Evolutionary conservation across 495 filamentous ascomycete genomes (phyloP).

Genomic region (Talaromyces thailandensis): DNA sequence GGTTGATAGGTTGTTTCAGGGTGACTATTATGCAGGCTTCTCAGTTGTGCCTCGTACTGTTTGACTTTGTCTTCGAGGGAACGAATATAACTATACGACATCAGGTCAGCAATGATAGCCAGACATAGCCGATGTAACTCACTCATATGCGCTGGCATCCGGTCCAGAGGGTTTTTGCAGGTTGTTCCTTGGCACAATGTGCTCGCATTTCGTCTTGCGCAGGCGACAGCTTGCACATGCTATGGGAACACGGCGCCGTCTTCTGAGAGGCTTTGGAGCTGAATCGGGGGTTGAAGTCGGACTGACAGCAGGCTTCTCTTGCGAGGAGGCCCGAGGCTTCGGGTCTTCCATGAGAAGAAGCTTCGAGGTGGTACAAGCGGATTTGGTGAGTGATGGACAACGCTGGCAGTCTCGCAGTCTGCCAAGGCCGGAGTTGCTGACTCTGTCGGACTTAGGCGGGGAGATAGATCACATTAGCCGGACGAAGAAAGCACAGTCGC

Average conservation of each 20-base stretch:
- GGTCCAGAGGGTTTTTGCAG: not conserved
- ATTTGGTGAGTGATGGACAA: not conserved
- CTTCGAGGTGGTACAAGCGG: not conserved
- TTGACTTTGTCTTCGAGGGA: constrained; percentile 6
- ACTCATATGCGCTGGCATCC: not conserved
- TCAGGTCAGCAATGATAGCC: not conserved
- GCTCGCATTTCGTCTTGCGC: constrained; percentile 8
- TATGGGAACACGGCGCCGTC: constrained; percentile 6
- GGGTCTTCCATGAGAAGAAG: not conserved
- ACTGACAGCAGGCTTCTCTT: not conserved
- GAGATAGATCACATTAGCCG: not conserved
- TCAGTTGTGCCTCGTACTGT: constrained; percentile 6
- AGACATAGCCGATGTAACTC: not conserved
- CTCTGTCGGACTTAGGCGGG: not conserved
- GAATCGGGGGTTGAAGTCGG: not conserved
- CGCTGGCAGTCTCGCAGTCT: not conserved
- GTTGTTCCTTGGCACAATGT: constrained; percentile 4
- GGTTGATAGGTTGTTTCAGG: not conserved
- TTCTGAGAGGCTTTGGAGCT: not conserved
- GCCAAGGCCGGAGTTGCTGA: not conserved
- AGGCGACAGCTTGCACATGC: constrained; percentile 4
- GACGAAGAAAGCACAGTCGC: not conserved
- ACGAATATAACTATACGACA: not conserved
- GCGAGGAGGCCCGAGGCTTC: not conserved
- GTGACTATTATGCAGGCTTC: not conserved